Conservation (phyloP, 208 protist genomes). For the Leishmania lainsoni region DNA sequence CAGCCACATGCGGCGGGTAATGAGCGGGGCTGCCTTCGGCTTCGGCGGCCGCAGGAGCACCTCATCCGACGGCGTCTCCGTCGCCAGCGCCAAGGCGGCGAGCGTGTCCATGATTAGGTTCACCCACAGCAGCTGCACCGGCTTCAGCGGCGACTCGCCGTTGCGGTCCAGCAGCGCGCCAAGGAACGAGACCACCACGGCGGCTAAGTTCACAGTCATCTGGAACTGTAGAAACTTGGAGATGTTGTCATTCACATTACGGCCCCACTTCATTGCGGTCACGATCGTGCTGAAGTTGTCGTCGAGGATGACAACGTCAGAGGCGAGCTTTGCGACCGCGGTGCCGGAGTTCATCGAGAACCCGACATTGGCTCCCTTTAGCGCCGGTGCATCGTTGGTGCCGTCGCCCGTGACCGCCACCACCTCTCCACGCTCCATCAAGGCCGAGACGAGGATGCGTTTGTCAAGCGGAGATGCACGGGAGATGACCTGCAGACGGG, state of each 20-base stretch:
- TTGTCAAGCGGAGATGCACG: conserved; percentile 96
- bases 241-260: conserved; percentile 98
- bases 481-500: conserved; percentile 92
- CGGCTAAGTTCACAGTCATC: conserved; percentile 96
- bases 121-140: conserved; percentile 93
- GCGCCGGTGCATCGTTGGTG: conserved; percentile 98
- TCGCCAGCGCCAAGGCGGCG: conserved; percentile 91
- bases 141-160: conserved; percentile 85
- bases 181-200: conserved; percentile 91
- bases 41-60: conserved; percentile 83
- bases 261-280: conserved; percentile 96
- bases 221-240: conserved; percentile 98
- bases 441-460: conserved; percentile 73
- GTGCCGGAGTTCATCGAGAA: conserved; percentile 95
- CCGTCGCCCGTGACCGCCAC: conserved; percentile 96
- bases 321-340: conserved; percentile 94
- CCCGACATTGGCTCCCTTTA: conserved; percentile 98
- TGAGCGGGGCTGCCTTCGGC: conserved; percentile 82
- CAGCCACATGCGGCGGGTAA: conserved; percentile 93
- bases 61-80: conserved; percentile 80
- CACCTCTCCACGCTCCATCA: conserved; percentile 82
- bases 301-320: conserved; percentile 96
- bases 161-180: conserved; percentile 78
- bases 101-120: conserved; percentile 96
- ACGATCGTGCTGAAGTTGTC: conserved; percentile 99